Evolutionary conservation across 139 green algal species (phyloP), one percentile per base, ranked within the genome.

Genomic region (Trebouxia sp.): DNA sequence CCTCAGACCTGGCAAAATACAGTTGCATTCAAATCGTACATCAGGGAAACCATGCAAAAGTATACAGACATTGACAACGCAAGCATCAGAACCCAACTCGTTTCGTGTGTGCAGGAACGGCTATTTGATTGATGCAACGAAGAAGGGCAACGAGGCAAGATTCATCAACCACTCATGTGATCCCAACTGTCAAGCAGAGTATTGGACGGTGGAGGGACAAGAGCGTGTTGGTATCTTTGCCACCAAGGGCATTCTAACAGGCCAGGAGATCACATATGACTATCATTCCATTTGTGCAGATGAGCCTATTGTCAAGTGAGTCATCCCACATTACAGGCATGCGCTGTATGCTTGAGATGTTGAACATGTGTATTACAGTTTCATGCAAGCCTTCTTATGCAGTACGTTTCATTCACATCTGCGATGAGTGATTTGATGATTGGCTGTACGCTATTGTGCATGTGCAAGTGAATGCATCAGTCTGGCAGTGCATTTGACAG

Each of bases 111-210:
- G 37, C 62, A 72, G 62, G 24, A 11, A 35, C 28, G 62, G 62
- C 15, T 32, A 14, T 11, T 8, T 94, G 47, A 80, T 93, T 51
- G 90, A 94, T 50, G 89, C 90, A 6, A 92, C 89, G 6, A 35
- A 55, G 32, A 76, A 50, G 28, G 90, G 90, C 39, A 85, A 79
- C 53, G 65, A 89, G 35, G 87, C 85, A 37, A 82, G 90, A 14
- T 94, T 92, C 83, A 84, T 93, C 48, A 94, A 94, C 81, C 90
- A 94, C 82, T 90, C 87, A 10, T 94, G 90, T 81, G 75, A 85
- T 20, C 81, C 84, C 62, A 88, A 88, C 70, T 88, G 84, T 72
- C 58, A 76, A n/a, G 83, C 82, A 30, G 48, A 84, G 50, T 81
- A 85, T 24, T 85, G 81, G 78, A 47, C 53, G 48, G 37, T 83